Evolutionary conservation across 441 rosid genomes (phyloP).

Genomic region (Capsella rubella): DNA sequence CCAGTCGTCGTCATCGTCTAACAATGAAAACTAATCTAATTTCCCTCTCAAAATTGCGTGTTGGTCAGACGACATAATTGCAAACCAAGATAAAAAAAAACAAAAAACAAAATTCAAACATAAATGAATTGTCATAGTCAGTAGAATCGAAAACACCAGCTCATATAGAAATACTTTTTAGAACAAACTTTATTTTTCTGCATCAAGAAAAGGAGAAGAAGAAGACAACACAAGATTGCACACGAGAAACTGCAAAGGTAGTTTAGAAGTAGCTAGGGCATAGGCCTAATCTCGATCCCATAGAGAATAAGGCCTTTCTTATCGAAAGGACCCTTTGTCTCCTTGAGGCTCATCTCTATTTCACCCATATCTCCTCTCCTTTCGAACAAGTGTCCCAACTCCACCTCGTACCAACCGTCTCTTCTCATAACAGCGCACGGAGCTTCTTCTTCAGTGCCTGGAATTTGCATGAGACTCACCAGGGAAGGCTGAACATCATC

Average conservation of each 20-base stretch:
- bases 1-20: no score
- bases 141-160: neutral
- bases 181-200: neutral
- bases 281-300: constrained; percentile 47
- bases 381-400: constrained; percentile 39
- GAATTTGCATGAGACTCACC: constrained; percentile 35
- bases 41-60: neutral
- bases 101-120: neutral
- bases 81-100: neutral
- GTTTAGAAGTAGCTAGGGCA: neutral
- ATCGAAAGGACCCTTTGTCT: constrained; percentile 35
- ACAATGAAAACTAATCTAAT: neutral
- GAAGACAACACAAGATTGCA: neutral
- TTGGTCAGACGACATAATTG: neutral
- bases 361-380: constrained; percentile 44
- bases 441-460: constrained; percentile 18
- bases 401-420: constrained; percentile 44
- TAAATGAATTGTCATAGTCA: neutral
- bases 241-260: neutral
- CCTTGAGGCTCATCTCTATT: constrained; percentile 39
- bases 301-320: constrained; percentile 41
- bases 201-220: constrained; percentile 4
- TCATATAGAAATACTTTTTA: neutral
- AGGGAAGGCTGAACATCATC: constrained; percentile 28
- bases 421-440: constrained; percentile 21